Evolutionary conservation across 768 basidiomycete genomes (phyloP).

Genomic region (Dacryopinax primogenitus): DNA sequence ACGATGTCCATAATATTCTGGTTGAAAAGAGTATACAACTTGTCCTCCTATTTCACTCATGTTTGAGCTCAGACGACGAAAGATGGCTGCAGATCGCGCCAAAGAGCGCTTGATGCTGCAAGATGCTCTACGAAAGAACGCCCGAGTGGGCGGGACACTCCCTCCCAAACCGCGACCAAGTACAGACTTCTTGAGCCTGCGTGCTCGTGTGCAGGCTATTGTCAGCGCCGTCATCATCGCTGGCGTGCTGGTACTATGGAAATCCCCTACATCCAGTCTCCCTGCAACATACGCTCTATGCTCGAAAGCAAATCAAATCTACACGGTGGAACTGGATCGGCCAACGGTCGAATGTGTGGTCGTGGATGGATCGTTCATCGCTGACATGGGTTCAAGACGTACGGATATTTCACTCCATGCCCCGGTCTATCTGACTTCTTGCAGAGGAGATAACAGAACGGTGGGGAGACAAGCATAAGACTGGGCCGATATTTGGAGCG

Average conservation of each 20-base stretch:
- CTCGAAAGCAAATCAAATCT: slow-evolving; percentile 40
- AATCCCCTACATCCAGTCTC: neutral
- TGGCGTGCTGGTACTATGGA: neutral
- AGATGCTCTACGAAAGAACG: neutral
- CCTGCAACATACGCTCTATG: slow-evolving; percentile 43
- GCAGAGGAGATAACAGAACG: slow-evolving; percentile 29
- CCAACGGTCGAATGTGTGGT: slow-evolving; percentile 52
- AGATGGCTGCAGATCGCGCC: neutral
- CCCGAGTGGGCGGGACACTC: neutral
- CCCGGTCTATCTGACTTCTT: neutral
- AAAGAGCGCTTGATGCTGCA: neutral
- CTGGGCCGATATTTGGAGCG: slow-evolving; percentile 13
- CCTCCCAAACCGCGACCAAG: neutral
- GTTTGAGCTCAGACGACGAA: neutral
- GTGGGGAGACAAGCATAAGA: slow-evolving; percentile 21
- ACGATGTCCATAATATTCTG: neutral
- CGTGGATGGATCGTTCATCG: slow-evolving; percentile 37
- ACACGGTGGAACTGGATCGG: slow-evolving; percentile 48
- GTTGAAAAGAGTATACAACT: neutral
- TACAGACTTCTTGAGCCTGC: neutral
- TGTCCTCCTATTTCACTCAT: neutral
- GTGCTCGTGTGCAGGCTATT: neutral
- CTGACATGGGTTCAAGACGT: slow-evolving; percentile 40
- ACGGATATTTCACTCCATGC: neutral
- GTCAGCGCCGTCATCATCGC: neutral